Conservation (phyloP, 768 basidiomycete species). For the Boletus reticulatus region DNA sequence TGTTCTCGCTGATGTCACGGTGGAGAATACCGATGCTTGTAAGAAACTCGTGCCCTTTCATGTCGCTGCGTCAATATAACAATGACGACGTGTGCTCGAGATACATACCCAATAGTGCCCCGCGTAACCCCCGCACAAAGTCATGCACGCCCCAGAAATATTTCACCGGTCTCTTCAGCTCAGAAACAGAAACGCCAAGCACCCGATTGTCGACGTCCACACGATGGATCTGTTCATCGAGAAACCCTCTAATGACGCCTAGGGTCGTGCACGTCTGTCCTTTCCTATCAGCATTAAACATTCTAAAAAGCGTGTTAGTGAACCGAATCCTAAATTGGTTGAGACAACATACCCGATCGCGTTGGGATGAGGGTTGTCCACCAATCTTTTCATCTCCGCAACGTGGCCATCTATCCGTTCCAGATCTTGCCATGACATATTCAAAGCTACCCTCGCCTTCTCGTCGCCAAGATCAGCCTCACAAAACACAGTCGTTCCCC, state of each 20-base stretch:
- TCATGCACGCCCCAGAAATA: conserved; percentile 2
- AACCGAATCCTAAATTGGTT: background rate
- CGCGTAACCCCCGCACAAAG: background rate
- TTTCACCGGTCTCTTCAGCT: background rate
- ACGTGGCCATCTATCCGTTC: background rate
- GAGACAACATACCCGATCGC: background rate
- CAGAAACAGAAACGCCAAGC: background rate
- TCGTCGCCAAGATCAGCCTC: background rate
- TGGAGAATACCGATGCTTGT: background rate
- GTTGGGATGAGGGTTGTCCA: background rate
- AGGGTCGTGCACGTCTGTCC: background rate
- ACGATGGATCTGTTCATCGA: background rate
- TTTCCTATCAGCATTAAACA: background rate
- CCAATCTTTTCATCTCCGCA: background rate
- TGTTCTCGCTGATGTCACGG: background rate
- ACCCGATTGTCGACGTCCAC: background rate
- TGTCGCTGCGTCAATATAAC: no score
- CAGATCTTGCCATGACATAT: background rate
- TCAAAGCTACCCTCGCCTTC: background rate
- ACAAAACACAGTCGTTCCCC: conserved; percentile 6
- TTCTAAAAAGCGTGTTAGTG: background rate
- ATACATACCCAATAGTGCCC: background rate
- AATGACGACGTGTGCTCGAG: background rate
- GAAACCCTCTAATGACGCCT: background rate
- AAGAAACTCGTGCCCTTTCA: background rate